phyloP scores from a whole-genome alignment of 2,329 filamentous ascomycete species.

The Pseudogymnoascus pannorum region DNA sequence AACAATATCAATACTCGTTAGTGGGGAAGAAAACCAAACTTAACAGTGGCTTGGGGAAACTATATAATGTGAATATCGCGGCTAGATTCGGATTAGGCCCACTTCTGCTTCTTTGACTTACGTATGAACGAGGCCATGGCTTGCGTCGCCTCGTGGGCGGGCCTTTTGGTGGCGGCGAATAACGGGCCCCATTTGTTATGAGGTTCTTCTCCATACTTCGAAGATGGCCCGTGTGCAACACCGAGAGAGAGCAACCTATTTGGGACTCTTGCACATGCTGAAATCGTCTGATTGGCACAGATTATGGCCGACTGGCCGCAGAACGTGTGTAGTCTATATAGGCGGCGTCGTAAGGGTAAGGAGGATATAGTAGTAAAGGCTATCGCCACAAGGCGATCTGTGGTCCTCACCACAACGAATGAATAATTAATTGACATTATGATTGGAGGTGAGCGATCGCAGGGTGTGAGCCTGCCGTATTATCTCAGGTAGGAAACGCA shows the following conservation, averaged over 20 bases:
- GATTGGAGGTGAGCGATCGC: neutral
- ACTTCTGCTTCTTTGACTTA: neutral
- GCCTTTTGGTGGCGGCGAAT: neutral
- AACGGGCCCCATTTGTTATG: neutral
- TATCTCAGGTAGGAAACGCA: neutral
- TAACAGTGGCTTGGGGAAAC: neutral
- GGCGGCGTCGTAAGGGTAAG: neutral
- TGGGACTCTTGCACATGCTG: neutral
- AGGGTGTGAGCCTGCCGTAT: neutral
- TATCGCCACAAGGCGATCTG: neutral
- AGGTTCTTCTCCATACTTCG: neutral
- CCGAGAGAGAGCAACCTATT: neutral
- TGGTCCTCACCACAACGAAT: neutral
- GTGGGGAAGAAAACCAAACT: neutral
- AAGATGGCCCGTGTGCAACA: neutral
- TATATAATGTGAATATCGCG: neutral
- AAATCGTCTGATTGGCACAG: neutral
- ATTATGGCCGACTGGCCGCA: neutral
- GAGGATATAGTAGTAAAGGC: neutral
- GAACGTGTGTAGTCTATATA: neutral
- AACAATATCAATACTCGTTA: neutral
- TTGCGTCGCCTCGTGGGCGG: neutral
- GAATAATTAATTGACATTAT: neutral
- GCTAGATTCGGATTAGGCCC: neutral
- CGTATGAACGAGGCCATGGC: neutral